Percentiles rank a stretch among this genome's conserved stretches.
These are phyloP conservation scores for Aphanomyces euteiches DNA, from an alignment of 352 stramenopile species.

Conservation along the genomic window DNA sequence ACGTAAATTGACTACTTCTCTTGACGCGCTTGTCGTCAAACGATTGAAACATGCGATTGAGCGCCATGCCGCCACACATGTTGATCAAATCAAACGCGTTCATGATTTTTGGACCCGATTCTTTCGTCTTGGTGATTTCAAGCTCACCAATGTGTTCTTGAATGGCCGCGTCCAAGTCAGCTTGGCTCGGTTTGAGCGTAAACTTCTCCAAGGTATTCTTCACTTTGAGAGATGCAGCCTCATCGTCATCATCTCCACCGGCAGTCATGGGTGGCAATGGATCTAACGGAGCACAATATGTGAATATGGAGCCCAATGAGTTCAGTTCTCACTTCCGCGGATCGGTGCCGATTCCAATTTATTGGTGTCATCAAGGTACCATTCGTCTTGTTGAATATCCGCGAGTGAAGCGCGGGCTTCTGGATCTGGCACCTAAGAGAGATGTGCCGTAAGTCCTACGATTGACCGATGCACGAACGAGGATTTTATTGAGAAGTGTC, in stretches of 20 bases:
- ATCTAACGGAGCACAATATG: background rate
- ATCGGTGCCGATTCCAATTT: constrained; percentile 28
- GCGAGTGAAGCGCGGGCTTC: constrained; percentile 76
- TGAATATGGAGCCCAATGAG: background rate
- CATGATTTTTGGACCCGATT: constrained; percentile 75
- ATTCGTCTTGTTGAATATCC: constrained; percentile 90
- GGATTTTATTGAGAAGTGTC: constrained; percentile 87
- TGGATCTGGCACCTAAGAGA: constrained; percentile 74
- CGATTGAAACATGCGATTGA: constrained; percentile 89
- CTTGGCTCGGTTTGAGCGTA: constrained; percentile 77
- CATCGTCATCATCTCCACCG: constrained; percentile 13
- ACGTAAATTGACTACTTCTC: constrained; percentile 82
- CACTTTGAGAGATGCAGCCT: constrained; percentile 30
- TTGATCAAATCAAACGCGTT: constrained; percentile 92
- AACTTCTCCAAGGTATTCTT: constrained; percentile 39
- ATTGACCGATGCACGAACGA: constrained; percentile 41
- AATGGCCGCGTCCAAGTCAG: constrained; percentile 77
- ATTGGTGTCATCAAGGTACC: constrained; percentile 63
- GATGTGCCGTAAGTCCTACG: background rate
- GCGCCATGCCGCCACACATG: constrained; percentile 86
- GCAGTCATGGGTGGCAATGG: constrained; percentile 29
- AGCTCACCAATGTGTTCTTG: constrained; percentile 56
- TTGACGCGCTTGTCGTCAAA: constrained; percentile 85
- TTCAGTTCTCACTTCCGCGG: constrained; percentile 32
- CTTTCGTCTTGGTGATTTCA: constrained; percentile 60